Percentiles rank a stretch among this genome's conserved stretches.
phyloP scores from a whole-genome alignment of 2,329 filamentous ascomycete species.

The Xylaria polymorpha region DNA sequence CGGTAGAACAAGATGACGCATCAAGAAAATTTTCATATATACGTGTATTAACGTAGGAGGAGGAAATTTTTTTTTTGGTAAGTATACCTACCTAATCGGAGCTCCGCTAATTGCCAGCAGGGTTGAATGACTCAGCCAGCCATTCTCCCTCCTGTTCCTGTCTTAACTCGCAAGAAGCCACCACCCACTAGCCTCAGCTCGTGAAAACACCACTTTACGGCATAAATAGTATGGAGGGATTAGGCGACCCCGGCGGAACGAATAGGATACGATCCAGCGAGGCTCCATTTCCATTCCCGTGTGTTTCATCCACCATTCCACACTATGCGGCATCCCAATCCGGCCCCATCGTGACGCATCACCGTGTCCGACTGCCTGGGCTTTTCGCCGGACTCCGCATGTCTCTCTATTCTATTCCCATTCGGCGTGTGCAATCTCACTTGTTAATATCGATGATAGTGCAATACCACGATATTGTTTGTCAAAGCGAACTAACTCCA shows the following conservation, averaged over 20 bases:
- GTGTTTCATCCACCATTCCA: slow-evolving; percentile 39
- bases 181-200: slow-evolving; percentile 26
- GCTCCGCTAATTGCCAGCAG: slow-evolving; percentile 41
- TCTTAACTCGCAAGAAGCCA: slow-evolving; percentile 15
- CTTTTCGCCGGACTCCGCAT: slow-evolving; percentile 16
- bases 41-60: background rate
- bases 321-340: slow-evolving; percentile 22
- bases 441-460: background rate
- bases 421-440: slow-evolving; percentile 16
- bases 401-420: slow-evolving; percentile 21
- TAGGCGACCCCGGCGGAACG: slow-evolving; percentile 17
- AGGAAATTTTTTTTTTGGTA: background rate
- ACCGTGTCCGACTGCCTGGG: slow-evolving; percentile 27
- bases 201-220: slow-evolving; percentile 8
- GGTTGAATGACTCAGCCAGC: slow-evolving; percentile 43
- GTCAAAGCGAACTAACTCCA: background rate
- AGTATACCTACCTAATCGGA: slow-evolving; percentile 21
- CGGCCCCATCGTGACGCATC: slow-evolving; percentile 31
- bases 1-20: slow-evolving; percentile 32
- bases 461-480: background rate
- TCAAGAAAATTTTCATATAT: slow-evolving; percentile 6
- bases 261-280: slow-evolving; percentile 37
- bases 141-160: slow-evolving; percentile 1
- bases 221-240: slow-evolving; percentile 3
- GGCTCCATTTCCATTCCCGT: slow-evolving; percentile 32